These are phyloP conservation scores for Mortierella sp. DNA, from an alignment of 371 early-diverging fungal genomes.

Conservation along the genomic window DNA sequence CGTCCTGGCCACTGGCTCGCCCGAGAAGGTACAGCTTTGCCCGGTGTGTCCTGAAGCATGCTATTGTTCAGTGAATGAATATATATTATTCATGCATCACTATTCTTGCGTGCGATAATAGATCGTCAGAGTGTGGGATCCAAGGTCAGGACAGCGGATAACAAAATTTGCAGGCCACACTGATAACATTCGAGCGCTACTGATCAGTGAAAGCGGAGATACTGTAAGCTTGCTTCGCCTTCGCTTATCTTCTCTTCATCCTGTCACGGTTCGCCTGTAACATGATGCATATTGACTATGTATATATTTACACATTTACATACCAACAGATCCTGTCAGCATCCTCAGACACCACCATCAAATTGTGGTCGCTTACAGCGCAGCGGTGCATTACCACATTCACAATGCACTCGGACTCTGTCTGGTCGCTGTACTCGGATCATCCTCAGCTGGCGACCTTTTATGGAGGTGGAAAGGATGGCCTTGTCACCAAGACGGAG, in stretches of 20 bases:
- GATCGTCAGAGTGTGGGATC: constrained; percentile 91
- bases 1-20: constrained; percentile 85
- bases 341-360: constrained; percentile 90
- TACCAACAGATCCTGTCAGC: constrained; percentile 82
- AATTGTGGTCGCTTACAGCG: constrained; percentile 92
- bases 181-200: constrained; percentile 90
- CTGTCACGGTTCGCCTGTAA: too few species aligned
- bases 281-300: too few species aligned
- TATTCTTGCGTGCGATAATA: constrained; percentile 8
- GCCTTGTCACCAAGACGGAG: constrained; percentile 85
- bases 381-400: constrained; percentile 91
- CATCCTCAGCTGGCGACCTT: constrained; percentile 88
- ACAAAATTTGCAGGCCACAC: constrained; percentile 92
- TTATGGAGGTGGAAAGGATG: constrained; percentile 93
- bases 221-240: too few species aligned
- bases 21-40: constrained; percentile 79
- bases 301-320: neutral
- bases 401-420: constrained; percentile 88
- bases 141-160: constrained; percentile 75
- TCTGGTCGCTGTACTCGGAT: constrained; percentile 90
- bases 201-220: constrained; percentile 90
- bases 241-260: too few species aligned
- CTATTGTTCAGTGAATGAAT: too few species aligned
- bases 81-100: too few species aligned
- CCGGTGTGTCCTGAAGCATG: too few species aligned